phyloP scores from a whole-genome alignment of 305 asterid species.

The Fraxinus velutina region DNA sequence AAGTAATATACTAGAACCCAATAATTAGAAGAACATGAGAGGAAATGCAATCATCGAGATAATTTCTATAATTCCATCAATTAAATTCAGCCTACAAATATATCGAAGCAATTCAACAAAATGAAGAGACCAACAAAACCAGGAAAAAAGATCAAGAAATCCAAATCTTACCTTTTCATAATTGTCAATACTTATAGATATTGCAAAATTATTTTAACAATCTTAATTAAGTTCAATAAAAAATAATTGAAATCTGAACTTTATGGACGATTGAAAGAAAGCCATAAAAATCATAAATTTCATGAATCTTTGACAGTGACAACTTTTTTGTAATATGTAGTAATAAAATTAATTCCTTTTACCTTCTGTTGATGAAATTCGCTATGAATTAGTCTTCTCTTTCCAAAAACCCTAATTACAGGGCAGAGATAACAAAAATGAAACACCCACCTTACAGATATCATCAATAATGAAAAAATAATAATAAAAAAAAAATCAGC shows the following conservation, averaged over 20 bases:
- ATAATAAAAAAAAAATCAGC: background rate
- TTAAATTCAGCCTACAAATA: background rate
- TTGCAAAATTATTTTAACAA: no score
- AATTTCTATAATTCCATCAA: background rate
- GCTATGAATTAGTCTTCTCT: background rate
- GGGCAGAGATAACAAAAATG: background rate
- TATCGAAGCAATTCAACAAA: no score
- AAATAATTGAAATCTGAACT: background rate
- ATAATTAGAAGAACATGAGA: background rate
- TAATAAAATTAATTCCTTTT: background rate
- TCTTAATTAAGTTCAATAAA: background rate
- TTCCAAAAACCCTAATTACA: constrained; percentile 31
- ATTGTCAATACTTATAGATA: no score
- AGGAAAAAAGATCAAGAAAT: background rate
- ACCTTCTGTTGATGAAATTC: background rate
- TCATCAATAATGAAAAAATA: constrained; percentile 1
- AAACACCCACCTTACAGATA: constrained; percentile 5
- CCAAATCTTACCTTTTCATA: background rate
- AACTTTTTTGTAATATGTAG: background rate
- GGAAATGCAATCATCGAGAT: background rate
- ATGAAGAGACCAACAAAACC: background rate
- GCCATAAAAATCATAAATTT: background rate
- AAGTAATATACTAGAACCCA: background rate
- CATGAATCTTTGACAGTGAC: background rate
- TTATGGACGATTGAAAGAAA: background rate